Conservation (phyloP, 2,329 filamentous ascomycete genomes). For the Grosmannia clavigera region DNA sequence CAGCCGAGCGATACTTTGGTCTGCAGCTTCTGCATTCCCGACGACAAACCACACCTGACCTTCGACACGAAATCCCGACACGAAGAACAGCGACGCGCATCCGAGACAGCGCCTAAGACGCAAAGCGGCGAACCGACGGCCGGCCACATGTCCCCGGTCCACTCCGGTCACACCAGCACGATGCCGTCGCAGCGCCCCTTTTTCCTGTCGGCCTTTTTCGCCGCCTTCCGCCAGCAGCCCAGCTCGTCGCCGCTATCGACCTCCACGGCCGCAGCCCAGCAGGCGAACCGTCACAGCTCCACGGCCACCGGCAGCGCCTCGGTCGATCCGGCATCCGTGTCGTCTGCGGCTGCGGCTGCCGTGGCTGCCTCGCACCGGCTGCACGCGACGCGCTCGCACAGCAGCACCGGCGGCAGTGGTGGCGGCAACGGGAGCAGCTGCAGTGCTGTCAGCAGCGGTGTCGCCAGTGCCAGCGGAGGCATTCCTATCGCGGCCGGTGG, state of each 20-base stretch:
- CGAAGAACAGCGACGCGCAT: no score
- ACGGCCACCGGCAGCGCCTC: constrained; percentile 9
- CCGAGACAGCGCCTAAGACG: no score
- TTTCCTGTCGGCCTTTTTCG: constrained; percentile 44
- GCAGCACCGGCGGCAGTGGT: background rate
- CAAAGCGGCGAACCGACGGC: no score
- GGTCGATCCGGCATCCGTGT: constrained; percentile 8
- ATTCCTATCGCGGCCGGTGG: background rate
- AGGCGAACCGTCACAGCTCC: constrained; percentile 26
- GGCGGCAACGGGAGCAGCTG: background rate
- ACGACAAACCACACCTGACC: no score
- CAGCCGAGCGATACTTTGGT: no score
- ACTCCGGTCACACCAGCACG: constrained; percentile 3
- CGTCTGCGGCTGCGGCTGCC: constrained; percentile 12
- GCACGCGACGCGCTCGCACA: constrained; percentile 4
- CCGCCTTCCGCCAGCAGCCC: constrained; percentile 38
- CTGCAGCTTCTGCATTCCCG: no score
- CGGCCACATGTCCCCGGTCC: background rate
- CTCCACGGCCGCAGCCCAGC: constrained; percentile 16
- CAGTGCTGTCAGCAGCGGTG: background rate
- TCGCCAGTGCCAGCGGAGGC: background rate
- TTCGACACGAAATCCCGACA: no score
- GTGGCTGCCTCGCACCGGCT: constrained; percentile 10
- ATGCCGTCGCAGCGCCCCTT: constrained; percentile 44
- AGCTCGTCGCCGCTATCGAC: constrained; percentile 17